Conservation (phyloP, 768 basidiomycete species). For the Suillus americanus region DNA sequence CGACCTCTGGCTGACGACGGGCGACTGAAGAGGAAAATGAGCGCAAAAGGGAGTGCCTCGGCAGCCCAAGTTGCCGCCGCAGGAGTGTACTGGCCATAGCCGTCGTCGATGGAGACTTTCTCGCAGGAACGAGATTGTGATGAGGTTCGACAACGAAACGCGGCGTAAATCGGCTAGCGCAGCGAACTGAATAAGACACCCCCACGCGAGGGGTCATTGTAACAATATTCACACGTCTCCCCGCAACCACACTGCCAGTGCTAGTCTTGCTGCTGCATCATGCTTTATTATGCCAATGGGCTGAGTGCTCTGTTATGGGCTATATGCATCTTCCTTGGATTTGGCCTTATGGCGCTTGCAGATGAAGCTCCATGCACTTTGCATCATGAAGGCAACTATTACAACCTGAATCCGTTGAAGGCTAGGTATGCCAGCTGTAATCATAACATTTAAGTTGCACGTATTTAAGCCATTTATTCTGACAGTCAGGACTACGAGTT, state of each 20-base stretch:
- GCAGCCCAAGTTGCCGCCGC: constrained; percentile 52
- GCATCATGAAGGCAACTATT: constrained; percentile 55
- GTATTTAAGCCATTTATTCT: constrained; percentile 10
- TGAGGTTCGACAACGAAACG: constrained; percentile 1
- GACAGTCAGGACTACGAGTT: constrained; percentile 66
- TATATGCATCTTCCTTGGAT: neutral
- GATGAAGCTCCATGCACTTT: constrained; percentile 62
- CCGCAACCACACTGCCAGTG: neutral
- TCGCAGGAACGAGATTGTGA: constrained; percentile 2
- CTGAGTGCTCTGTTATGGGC: constrained; percentile 8
- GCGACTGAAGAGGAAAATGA: constrained; percentile 24
- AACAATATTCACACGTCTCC: neutral
- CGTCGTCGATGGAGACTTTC: constrained; percentile 24
- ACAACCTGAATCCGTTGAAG: constrained; percentile 64
- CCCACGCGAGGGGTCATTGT: constrained; percentile 23
- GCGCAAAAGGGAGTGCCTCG: constrained; percentile 28
- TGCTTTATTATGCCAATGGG: neutral
- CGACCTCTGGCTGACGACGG: constrained; percentile 20
- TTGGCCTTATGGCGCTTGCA: constrained; percentile 19
- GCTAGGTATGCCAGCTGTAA: constrained; percentile 44
- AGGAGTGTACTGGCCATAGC: constrained; percentile 67
- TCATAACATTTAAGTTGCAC: neutral
- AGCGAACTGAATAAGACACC: constrained; percentile 18
- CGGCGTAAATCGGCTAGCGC: constrained; percentile 30
- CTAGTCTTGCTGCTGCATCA: constrained; percentile 6